Base-by-base conservation (phyloP, 352 stramenopile species). In the Globisporangium nunn region DNA sequence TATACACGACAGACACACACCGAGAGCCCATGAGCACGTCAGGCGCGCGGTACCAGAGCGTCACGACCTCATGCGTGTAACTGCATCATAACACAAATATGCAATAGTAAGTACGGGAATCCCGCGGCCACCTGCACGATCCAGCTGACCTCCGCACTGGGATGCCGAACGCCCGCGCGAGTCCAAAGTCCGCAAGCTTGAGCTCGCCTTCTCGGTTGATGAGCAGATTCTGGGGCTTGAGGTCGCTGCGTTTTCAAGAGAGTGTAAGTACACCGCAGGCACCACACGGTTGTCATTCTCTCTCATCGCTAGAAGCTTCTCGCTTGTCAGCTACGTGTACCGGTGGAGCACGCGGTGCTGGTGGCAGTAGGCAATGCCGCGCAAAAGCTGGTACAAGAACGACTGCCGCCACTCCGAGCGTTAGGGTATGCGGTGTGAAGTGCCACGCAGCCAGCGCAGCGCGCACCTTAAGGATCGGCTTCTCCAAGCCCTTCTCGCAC, bases 21-120 rank as follows among this genome's bases (percentile, higher is more conserved):
- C 95, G 71, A 40, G 87, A 97, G 52, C 96, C 97, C 87, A 99
- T 96, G 30, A 99, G 81, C 12, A 99, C 94, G 63, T 99, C 97
- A 1, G 97, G 97, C 3, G 97, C 94, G 37, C 97, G 89, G 69
- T 99, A 99, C 97, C 97, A 99, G 39, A 99, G 78, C 52, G 97
- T 99, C n/a, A 99, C 97, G 48, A 99, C 97, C 72, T 99, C 97
- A 71, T 99, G 97, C 7, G 98, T 99, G 70, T 98, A 99, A 63
- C 75, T 90, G 49, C 41, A 54, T 40, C 14, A 40, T 39, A 31
- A 39, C 6, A 44, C 40, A 18, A 45, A 23, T 23, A 23, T 23
- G 23, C 23, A 23, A 23, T 23, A 23, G 23, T 23, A 23, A 23
- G 23, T 23, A 23, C 23, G 23, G 23, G 23, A 23, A 14, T 17